These are phyloP conservation scores for Cryptomeria japonica DNA, from an alignment of 75 land plant genomes.

Conservation along the genomic window DNA sequence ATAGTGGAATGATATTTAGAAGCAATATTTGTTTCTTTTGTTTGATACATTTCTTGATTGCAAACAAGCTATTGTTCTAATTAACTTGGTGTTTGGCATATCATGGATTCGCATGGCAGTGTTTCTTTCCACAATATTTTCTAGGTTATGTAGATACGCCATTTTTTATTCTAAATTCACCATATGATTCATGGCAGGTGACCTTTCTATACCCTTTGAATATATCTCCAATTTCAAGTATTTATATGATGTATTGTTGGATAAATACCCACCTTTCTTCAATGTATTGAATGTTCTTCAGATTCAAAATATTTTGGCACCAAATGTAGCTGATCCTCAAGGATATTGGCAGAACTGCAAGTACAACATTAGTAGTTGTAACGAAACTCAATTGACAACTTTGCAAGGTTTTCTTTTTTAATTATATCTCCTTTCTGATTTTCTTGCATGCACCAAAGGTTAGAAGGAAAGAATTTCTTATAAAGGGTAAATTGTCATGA, in stretches of 20 bases:
- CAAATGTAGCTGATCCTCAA: constrained; percentile 49
- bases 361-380: constrained; percentile 30
- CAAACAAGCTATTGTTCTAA: neutral
- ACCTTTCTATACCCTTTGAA: neutral
- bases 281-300: constrained; percentile 15
- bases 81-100: neutral
- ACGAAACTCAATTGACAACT: constrained; percentile 27
- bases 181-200: constrained; percentile 88
- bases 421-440: neutral
- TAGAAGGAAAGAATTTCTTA: neutral
- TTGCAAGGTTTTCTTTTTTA: constrained; percentile 47
- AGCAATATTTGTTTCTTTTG: neutral
- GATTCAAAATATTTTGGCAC: constrained; percentile 62
- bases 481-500: neutral
- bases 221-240: neutral
- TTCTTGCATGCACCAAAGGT: neutral
- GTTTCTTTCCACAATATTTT: constrained; percentile 78
- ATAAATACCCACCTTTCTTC: neutral
- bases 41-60: neutral
- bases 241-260: neutral
- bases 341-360: constrained; percentile 58
- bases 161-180: constrained; percentile 64
- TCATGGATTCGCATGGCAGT: constrained; percentile 38
- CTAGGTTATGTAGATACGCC: constrained; percentile 43
- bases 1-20: neutral